These are phyloP conservation scores for Tanacetum coccineum DNA, from an alignment of 129 eudicot species.

Conservation along the genomic window DNA sequence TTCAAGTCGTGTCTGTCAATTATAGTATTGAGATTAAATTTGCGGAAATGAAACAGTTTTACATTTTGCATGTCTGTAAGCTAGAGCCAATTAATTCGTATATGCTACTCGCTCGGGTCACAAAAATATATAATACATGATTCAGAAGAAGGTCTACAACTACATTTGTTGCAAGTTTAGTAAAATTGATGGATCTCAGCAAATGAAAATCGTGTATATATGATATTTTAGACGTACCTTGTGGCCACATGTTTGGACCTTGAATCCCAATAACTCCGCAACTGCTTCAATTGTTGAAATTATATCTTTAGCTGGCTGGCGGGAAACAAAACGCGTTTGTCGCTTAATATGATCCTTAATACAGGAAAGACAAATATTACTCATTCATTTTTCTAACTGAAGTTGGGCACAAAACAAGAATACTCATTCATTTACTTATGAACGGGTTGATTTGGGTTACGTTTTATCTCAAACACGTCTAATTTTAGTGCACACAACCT, in stretches of 20 bases:
- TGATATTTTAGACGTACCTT: slow-evolving; percentile 71
- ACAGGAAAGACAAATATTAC: not conserved
- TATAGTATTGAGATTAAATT: not conserved
- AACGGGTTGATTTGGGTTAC: not conserved
- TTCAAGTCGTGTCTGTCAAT: slow-evolving; percentile 66
- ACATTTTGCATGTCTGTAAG: too few species aligned
- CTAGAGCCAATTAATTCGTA: too few species aligned
- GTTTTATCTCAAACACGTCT: not conserved
- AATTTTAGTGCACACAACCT: too few species aligned
- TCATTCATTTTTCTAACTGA: not conserved
- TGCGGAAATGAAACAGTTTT: not conserved
- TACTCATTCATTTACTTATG: too few species aligned
- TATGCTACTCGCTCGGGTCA: too few species aligned
- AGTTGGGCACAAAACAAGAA: not conserved
- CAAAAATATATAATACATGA: too few species aligned
- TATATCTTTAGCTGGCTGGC: slow-evolving; percentile 69
- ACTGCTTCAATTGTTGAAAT: slow-evolving; percentile 58
- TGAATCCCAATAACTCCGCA: slow-evolving; percentile 75
- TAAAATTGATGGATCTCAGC: not conserved
- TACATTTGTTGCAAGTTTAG: too few species aligned
- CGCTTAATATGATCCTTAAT: slow-evolving; percentile 72
- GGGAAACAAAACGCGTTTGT: slow-evolving; percentile 95
- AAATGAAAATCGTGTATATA: too few species aligned
- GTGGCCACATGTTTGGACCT: slow-evolving; percentile 66
- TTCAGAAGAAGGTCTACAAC: too few species aligned